Base-by-base conservation (phyloP, 2,329 filamentous ascomycete genomes). In the Aspergillus carbonarius region DNA sequence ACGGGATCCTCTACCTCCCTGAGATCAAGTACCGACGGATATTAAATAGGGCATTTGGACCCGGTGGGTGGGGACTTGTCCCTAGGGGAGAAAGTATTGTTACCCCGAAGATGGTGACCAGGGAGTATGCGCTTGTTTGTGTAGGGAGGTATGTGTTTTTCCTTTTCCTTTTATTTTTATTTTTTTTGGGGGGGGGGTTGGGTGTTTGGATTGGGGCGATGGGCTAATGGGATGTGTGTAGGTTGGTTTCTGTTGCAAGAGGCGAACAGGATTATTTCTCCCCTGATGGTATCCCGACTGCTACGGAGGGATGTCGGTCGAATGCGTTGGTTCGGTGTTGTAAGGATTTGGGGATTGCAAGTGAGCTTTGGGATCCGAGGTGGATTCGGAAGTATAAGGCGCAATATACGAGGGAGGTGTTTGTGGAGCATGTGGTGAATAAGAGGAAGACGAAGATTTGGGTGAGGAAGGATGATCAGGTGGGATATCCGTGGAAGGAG, bases 311-410 rank as follows among this genome's bases (percentile, higher is more conserved):
- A 54, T 96, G 92, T 83, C 97, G 97, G 78, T 96, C 92, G 63
- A 99, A 99, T 73, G 95, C 95, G 12, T 83, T 99, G 66, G 96
- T 98, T 88, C 90, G 95, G 59, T 98, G 93, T 83, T 98, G 95
- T 82, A 99, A 99, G 80, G 95, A 99, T 75, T 80, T 99, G 32
- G 95, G 95, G 35, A 90, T 99, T 64, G 95, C 92, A 1, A 93
- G 89, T 64, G 95, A 99, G 78, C 84, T 99, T 18, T 99, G 95
- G 95, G 95, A 99, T 78, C 95, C 95, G 35, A 82, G 90, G 56
- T 99, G 90, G 79, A 92, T 98, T 65, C 86, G 90, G 68, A 85
- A 84, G 67, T 99, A 92, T 79, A 90, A 90, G 81, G 86, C 86
- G 68, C 79, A 87, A 67, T 79, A 90, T 71, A 88, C 88, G 57